Evolutionary conservation across 1,284 basidiomycete species (phyloP), one percentile per base, ranked within the genome.

Genomic region (Trametes versicolor): DNA sequence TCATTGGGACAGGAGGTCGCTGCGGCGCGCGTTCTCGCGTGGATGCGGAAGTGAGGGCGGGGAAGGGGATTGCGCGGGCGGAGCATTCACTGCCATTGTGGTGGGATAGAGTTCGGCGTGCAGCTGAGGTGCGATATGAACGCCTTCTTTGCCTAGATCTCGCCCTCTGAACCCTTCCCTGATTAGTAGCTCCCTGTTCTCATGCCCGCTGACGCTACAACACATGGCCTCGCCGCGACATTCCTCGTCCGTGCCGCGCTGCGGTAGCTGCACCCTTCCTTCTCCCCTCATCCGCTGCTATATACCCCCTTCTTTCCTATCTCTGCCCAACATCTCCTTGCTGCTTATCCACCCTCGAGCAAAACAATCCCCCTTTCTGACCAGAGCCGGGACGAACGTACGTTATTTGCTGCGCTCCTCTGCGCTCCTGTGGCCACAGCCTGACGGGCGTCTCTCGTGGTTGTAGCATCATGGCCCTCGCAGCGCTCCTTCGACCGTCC

Each of bases 71-170:
- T 37, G 51, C 32, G 32, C 29, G 39, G 60, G 19, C 53, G 60
- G 60, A 32, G 47, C 29, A 41, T 27, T 21, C 2, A 6, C 5
- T 8, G 53, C 6, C 23, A 34, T 19, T 39, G 43, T 45, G 43
- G 13, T 17, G 10, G 45, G 41, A 49, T 59, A 59, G 59, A 63
- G 67, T 66, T 66, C 63, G 60, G 64, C 53, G 65, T 45, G 34
- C 47, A 37, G 58, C n/a, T 10, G 55, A 63, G 64, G 67, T 66
- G 67, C 60, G 67, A 59, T 51, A 62, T 58, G 53, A 64, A 58
- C 51, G 63, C 54, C 39, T 64, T 66, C 63, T 63, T 59, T 62
- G 60, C 58, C 64, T 55, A 63, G 64, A 61, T 55, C 63, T 23
- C 54, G 56, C 50, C 54, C 41, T 49, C 34, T n/a, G 47, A 34